These are phyloP conservation scores for Saturnispora bothae DNA, from an alignment of 805 yeast genomes.

Conservation along the genomic window DNA sequence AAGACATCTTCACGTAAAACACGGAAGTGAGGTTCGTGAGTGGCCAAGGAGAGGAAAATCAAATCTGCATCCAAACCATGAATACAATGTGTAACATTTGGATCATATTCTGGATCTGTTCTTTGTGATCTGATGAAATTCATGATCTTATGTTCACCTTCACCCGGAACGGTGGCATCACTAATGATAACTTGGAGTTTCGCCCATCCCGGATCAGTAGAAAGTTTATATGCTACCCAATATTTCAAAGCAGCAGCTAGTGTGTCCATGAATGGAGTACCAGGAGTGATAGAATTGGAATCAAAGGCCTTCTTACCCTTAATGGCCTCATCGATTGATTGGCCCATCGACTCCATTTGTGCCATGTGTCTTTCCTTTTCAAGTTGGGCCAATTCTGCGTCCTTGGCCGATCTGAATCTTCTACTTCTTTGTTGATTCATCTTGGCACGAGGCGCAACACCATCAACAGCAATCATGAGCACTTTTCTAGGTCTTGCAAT, in stretches of 20 bases:
- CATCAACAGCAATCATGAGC: slow-evolving; percentile 93
- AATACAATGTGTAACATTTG: slow-evolving; percentile 91
- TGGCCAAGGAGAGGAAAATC: slow-evolving; percentile 89
- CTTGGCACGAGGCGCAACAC: slow-evolving; percentile 97
- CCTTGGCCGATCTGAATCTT: slow-evolving; percentile 85
- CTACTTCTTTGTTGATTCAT: slow-evolving; percentile 96
- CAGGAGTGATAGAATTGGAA: slow-evolving; percentile 95
- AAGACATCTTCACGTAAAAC: slow-evolving; percentile 95
- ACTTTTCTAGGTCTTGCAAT: slow-evolving; percentile 95
- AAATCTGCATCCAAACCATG: slow-evolving; percentile 98
- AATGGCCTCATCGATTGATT: slow-evolving; percentile 63
- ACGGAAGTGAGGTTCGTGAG: slow-evolving; percentile 95
- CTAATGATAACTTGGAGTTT: slow-evolving; percentile 80
- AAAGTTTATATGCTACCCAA: slow-evolving; percentile 85
- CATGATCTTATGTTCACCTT: slow-evolving; percentile 98
- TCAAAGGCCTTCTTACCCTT: slow-evolving; percentile 81
- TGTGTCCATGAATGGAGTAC: slow-evolving; percentile 95
- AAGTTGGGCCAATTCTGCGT: slow-evolving; percentile 69
- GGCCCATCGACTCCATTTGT: slow-evolving; percentile 57
- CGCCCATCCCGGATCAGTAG: slow-evolving; percentile 90
- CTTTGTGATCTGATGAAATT: slow-evolving; percentile 87
- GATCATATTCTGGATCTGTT: slow-evolving; percentile 75
- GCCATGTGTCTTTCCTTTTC: slow-evolving; percentile 52
- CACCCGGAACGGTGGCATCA: slow-evolving; percentile 98
- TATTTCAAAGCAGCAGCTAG: slow-evolving; percentile 74